Evolutionary conservation across 1,284 basidiomycete species (phyloP).

Genomic region (Xerocomus amazonicus): DNA sequence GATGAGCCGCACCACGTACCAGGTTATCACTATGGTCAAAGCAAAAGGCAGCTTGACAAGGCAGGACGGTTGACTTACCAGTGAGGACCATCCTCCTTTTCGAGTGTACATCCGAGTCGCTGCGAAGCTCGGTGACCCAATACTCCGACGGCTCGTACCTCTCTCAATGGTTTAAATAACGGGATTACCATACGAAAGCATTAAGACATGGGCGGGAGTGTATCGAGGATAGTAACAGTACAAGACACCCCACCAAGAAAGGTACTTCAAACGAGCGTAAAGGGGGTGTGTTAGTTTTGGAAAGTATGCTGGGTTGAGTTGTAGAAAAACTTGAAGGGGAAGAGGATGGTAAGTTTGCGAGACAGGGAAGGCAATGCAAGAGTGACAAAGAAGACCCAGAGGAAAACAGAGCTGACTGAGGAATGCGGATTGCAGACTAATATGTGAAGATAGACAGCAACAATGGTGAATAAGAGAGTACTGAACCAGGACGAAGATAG

Average conservation of each 20-base stretch:
- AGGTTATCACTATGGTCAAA: constrained; percentile 3
- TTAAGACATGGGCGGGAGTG: constrained; percentile 35
- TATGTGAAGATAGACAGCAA: constrained; percentile 27
- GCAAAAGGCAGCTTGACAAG: neutral
- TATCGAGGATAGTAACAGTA: constrained; percentile 36
- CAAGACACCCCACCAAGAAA: constrained; percentile 31
- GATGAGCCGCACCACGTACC: constrained; percentile 7
- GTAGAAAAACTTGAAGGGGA: constrained; percentile 11
- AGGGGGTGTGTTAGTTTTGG: constrained; percentile 28
- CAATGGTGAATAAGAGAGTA: constrained; percentile 15
- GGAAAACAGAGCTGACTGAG: constrained; percentile 22
- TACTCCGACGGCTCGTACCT: constrained; percentile 6
- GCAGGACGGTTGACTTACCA: constrained; percentile 18
- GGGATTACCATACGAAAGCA: constrained; percentile 36
- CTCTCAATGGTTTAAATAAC: constrained; percentile 30
- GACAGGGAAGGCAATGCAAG: constrained; percentile 23
- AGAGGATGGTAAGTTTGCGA: constrained; percentile 14
- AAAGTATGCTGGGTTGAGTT: constrained; percentile 22
- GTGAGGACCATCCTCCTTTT: neutral
- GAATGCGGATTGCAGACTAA: constrained; percentile 24
- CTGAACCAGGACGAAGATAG: constrained; percentile 15
- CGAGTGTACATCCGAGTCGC: constrained; percentile 6
- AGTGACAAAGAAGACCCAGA: constrained; percentile 20
- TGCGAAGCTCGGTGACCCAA: constrained; percentile 8
- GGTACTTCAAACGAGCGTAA: constrained; percentile 29